phyloP scores from a whole-genome alignment of 345 rosid species.

The Pistacia vera region DNA sequence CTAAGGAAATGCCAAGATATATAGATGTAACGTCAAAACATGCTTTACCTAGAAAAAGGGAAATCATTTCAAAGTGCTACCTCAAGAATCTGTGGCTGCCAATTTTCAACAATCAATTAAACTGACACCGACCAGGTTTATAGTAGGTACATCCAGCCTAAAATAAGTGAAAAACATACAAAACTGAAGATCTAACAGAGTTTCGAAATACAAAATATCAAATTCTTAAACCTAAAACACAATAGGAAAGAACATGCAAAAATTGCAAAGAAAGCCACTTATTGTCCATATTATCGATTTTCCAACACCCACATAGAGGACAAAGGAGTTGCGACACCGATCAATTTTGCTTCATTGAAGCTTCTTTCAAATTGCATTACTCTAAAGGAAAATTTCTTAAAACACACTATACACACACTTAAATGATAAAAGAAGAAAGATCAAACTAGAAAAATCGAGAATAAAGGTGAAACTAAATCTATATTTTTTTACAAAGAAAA shows the following conservation, averaged over 20 bases:
- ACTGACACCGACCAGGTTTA: neutral
- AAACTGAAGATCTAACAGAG: neutral
- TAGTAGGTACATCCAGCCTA: neutral
- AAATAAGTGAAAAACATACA: neutral
- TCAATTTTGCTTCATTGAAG: slow-evolving; percentile 8
- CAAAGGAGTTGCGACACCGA: neutral
- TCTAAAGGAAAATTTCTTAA: neutral
- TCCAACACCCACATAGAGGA: slow-evolving; percentile 8
- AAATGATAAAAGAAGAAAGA: neutral
- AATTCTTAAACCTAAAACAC: neutral
- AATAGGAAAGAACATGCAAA: slow-evolving; percentile 2
- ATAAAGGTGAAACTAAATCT: neutral
- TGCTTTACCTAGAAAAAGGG: neutral
- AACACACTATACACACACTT: neutral
- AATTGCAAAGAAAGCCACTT: neutral
- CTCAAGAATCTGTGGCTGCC: neutral
- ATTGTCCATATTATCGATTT: neutral
- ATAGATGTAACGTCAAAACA: neutral
- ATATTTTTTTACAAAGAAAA: too few relatives aligned
- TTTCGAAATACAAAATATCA: neutral
- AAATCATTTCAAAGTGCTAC: neutral
- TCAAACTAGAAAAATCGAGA: neutral
- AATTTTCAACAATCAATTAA: slow-evolving; percentile 13
- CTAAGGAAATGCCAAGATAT: neutral
- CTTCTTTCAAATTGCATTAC: neutral